A percentile compares a stretch with the other conserved stretches of the same genome.
phyloP scores from a whole-genome alignment of 129 eudicot species.

The Silybum marianum region DNA sequence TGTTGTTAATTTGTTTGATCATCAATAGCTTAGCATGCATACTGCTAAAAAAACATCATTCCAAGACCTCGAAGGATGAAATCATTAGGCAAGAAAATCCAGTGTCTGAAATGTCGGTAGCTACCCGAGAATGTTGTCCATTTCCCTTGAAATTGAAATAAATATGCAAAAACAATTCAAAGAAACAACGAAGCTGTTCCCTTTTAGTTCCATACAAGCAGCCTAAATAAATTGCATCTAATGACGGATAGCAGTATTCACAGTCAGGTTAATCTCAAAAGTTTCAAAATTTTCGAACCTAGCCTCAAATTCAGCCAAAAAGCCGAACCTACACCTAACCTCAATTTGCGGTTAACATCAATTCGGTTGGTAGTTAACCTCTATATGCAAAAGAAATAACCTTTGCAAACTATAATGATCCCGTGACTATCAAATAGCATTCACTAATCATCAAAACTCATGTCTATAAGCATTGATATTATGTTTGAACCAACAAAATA shows the following conservation, averaged over 20 bases:
- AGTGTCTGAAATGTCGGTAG: neutral
- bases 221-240: neutral
- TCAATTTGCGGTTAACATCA: too few species aligned
- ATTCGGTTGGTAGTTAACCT: too few species aligned
- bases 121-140: neutral
- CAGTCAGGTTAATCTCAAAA: neutral
- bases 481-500: too few species aligned
- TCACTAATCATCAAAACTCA: neutral
- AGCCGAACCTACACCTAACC: neutral
- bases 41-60: neutral
- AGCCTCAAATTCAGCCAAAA: neutral
- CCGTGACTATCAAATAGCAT: neutral
- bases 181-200: neutral
- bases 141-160: slow-evolving; percentile 1
- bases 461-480: neutral
- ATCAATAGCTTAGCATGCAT: slow-evolving; percentile 8
- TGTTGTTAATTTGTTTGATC: neutral
- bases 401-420: neutral
- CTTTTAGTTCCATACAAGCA: slow-evolving; percentile 14
- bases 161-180: neutral
- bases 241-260: neutral
- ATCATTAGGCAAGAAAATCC: neutral
- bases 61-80: neutral
- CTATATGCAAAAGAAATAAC: too few species aligned
- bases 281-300: neutral